Evolutionary conservation across 345 rosid species (phyloP).

Genomic region (Populus euphratica): DNA sequence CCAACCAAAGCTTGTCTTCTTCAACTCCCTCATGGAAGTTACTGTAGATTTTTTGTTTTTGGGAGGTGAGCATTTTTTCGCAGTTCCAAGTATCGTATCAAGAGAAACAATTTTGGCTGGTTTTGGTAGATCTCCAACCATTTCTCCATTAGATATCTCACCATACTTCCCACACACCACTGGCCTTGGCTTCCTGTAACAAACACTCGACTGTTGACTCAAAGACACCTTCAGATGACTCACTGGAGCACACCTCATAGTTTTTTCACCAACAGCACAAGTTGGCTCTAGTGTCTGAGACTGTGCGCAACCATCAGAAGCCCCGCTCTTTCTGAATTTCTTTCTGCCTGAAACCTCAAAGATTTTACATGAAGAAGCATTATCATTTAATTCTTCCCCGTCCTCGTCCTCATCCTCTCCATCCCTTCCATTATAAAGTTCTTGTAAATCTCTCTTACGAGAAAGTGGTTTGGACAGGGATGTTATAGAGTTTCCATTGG

Average conservation of each 20-base stretch:
- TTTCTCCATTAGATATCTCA: conserved; percentile 32
- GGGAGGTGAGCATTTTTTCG: conserved; percentile 20
- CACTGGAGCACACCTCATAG: conserved; percentile 2
- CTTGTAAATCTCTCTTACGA: conserved; percentile 29
- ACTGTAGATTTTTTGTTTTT: conserved; percentile 21
- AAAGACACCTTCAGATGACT: conserved; percentile 14
- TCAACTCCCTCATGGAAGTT: conserved; percentile 13
- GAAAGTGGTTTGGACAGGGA: conserved; percentile 22
- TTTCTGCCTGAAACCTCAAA: conserved; percentile 20
- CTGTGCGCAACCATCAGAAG: conserved; percentile 9
- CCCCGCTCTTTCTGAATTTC: conserved; percentile 20
- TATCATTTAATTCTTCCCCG: conserved; percentile 4
- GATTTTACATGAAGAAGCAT: conserved; percentile 3
- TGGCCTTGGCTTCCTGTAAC: conserved; percentile 32
- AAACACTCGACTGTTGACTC: conserved; percentile 18
- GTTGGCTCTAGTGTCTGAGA: conserved; percentile 13
- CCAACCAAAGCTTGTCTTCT: conserved; percentile 2
- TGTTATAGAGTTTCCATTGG: conserved; percentile 13
- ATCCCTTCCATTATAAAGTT: conserved; percentile 18
- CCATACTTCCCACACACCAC: conserved; percentile 45
- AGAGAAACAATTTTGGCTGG: conserved; percentile 44
- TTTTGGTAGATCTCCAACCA: conserved; percentile 17
- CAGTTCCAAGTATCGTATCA: conserved; percentile 34
- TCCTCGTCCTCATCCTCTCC: conserved; percentile 7
- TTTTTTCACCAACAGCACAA: conserved; percentile 11